Evolutionary conservation across 169 alveolate species (phyloP).

Genomic region (Cryptosporidium meleagridis): DNA sequence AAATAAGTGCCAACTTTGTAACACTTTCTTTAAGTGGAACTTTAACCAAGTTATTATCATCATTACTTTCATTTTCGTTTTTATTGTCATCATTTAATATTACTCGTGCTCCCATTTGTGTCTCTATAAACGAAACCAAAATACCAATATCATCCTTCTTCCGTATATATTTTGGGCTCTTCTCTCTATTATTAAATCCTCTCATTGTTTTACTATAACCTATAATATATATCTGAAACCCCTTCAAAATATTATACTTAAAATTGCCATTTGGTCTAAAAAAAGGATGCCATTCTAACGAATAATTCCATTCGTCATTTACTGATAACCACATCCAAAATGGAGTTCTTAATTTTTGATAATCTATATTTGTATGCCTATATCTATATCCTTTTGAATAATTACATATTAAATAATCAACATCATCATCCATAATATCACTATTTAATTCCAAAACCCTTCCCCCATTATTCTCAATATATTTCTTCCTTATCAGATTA

Average conservation of each 20-base stretch:
- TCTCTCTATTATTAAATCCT: neutral
- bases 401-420: slow-evolving; percentile 45
- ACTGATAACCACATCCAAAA: slow-evolving; percentile 74
- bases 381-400: slow-evolving; percentile 40
- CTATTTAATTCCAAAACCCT: neutral
- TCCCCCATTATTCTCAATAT: slow-evolving; percentile 35
- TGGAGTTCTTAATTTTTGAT: slow-evolving; percentile 58
- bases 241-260: slow-evolving; percentile 1
- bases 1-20: slow-evolving; percentile 1
- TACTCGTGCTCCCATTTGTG: slow-evolving; percentile 63
- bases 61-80: too few species aligned
- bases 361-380: slow-evolving; percentile 28
- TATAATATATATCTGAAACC: neutral
- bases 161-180: slow-evolving; percentile 43
- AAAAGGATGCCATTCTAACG: slow-evolving; percentile 72
- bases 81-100: neutral
- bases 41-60: neutral
- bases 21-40: neutral
- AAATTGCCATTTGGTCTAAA: slow-evolving; percentile 69
- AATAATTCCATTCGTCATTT: slow-evolving; percentile 62
- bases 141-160: slow-evolving; percentile 43
- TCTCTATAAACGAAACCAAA: slow-evolving; percentile 26
- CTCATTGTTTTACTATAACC: slow-evolving; percentile 16
- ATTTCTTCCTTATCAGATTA: neutral
- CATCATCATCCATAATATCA: slow-evolving; percentile 26